Evolutionary conservation across 345 rosid genomes (phyloP).

Genomic region (Lepidium didymum): DNA sequence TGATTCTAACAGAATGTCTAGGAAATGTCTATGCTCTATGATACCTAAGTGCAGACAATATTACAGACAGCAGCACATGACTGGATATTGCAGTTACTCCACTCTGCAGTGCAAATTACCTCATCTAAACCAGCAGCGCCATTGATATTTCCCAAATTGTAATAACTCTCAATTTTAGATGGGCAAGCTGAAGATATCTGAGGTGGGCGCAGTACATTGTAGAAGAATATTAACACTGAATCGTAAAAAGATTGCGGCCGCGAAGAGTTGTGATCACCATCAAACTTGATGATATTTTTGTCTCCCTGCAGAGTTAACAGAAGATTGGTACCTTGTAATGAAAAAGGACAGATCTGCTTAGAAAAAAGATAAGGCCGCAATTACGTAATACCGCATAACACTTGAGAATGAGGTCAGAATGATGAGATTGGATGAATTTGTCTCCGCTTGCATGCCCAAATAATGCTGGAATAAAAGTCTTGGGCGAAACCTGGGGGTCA

Average conservation of each 20-base stretch:
- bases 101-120: slow-evolving; percentile 39
- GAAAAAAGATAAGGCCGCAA: background rate
- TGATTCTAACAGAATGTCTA: slow-evolving; percentile 1
- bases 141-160: slow-evolving; percentile 59
- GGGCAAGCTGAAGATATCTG: slow-evolving; percentile 41
- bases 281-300: slow-evolving; percentile 87
- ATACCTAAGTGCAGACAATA: background rate
- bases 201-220: slow-evolving; percentile 87
- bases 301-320: slow-evolving; percentile 64
- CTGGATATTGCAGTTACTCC: background rate
- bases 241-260: slow-evolving; percentile 88
- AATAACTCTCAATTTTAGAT: slow-evolving; percentile 74
- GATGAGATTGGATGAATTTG: slow-evolving; percentile 85
- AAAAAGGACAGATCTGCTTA: background rate
- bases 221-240: slow-evolving; percentile 92
- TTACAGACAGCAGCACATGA: background rate
- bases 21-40: background rate
- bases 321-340: background rate
- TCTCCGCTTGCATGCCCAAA: slow-evolving; percentile 92
- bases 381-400: slow-evolving; percentile 53
- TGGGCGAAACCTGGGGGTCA: slow-evolving; percentile 60
- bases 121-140: slow-evolving; percentile 54
- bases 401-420: slow-evolving; percentile 69
- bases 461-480: slow-evolving; percentile 87
- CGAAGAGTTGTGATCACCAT: slow-evolving; percentile 93